Base-by-base conservation (phyloP, 208 protist genomes). In the Herpetomonas muscarum region DNA sequence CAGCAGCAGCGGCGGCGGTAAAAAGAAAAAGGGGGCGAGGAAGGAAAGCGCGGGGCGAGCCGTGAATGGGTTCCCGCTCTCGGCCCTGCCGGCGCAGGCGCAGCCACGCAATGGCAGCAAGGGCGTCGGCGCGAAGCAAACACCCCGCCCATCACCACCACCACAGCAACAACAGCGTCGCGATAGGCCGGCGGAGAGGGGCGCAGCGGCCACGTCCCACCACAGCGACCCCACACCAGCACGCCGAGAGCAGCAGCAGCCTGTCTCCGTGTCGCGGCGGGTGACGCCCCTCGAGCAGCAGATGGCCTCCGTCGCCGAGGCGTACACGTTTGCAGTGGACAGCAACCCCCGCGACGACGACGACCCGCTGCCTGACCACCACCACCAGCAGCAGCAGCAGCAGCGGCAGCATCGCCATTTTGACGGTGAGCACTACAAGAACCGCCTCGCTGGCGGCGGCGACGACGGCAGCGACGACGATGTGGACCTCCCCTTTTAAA, bases 341-440 rank as follows among this genome's bases (percentile, higher is more conserved):
- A 46, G 15, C 41, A 24, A 12, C 41, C 41, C 15, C 9, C 41
- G 13, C 9, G 9, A 39, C 9, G 9, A 39, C 34, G 13, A 13
- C 34, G 34, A 39, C 34, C 34, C 41, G 15, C 41, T 9, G 10
- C 41, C 5, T 9, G 15, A 22, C 15, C 15, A 46, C 9, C 41
- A 46, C 15, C 17, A 6, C 5, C 41, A 46, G 41, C 41, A 46
- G 41, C 41, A 46, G 41, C 41, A 46, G 41, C 41, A 46, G 41
- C 41, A 46, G 17, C 41, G 22, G 41, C 41, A 9, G 10, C 41
- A 19, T 24, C 41, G 10, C 41, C 17, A 6, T 19, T 22, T 46
- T 5, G 41, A 46, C 22, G 41, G 22, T 19, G 41, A 19, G 19
- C 5, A 46, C 41, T 46, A 46, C 41, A 46, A 46, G 41, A 46